Evolutionary conservation across 768 basidiomycete genomes (phyloP).

Genomic region (Clitopilus hobsonii): DNA sequence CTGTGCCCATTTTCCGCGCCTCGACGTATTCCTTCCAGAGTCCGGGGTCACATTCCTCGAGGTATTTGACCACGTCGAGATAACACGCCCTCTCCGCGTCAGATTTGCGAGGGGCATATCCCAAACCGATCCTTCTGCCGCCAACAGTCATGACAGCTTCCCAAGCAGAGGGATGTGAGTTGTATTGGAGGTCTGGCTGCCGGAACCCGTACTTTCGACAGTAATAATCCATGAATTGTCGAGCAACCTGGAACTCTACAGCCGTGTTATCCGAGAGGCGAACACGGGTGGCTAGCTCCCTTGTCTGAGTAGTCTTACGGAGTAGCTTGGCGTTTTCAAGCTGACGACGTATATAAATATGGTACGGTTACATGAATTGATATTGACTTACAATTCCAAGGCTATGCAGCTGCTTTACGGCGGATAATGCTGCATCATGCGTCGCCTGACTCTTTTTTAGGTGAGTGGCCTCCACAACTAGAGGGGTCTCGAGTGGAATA

Average conservation of each 20-base stretch:
- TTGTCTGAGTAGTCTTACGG: conserved; percentile 11
- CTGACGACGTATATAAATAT: conserved; percentile 17
- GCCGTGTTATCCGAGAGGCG: conserved; percentile 57
- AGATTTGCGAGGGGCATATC: conserved; percentile 67
- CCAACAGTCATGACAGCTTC: conserved; percentile 74
- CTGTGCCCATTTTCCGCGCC: conserved; percentile 59
- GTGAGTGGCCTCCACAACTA: conserved; percentile 63
- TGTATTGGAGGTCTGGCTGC: conserved; percentile 64
- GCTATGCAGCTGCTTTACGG: conserved; percentile 63
- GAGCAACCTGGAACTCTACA: conserved; percentile 68
- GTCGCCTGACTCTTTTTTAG: conserved; percentile 59
- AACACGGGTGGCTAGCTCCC: conserved; percentile 17
- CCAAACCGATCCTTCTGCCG: conserved; percentile 79
- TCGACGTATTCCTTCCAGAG: conserved; percentile 73
- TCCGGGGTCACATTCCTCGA: conserved; percentile 76
- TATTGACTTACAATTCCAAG: conserved; percentile 54
- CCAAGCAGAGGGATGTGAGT: conserved; percentile 41
- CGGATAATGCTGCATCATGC: conserved; percentile 71
- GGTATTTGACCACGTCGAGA: conserved; percentile 83
- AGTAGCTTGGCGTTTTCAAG: conserved; percentile 33
- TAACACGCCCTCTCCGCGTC: conserved; percentile 66
- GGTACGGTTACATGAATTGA: neutral
- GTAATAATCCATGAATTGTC: conserved; percentile 94
- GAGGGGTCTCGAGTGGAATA: conserved; percentile 29
- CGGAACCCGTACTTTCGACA: conserved; percentile 74